Base-by-base conservation (phyloP, 192 early-diverging fungal genomes). In the Funneliformis mosseae region DNA sequence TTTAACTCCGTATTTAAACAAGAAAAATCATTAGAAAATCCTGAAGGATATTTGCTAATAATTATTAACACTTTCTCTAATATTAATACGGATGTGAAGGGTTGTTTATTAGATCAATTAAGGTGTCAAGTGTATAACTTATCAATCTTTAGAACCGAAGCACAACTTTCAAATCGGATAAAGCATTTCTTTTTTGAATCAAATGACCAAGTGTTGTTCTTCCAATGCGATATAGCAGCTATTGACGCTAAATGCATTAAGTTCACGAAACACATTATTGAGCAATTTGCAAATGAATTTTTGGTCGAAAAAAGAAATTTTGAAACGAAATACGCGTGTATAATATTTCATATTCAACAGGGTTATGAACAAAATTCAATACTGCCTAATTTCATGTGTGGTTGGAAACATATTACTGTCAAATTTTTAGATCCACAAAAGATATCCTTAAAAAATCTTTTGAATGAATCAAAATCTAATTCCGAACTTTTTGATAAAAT, bases 11-110 rank as follows among this genome's bases (percentile, higher is more conserved):
- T 23, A 18, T 64, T 28, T 43, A 23, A 21, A 27, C 48, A 55
- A 55, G 11, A 21, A 16, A 55, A 55, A 4, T 55, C 50, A 55
- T 55, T 55, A 4, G 2, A 12, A 11, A 9, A 23, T 18, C 45
- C 39, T 4, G 14, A 68, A 38, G 39, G 16, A 39, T 0, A 45
- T 2, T 23, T 69, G 25, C 18, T 71, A 23, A n/a, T n/a, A n/a
- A 79, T 79, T 8, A 23, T 79, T 16, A 79, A 21, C 27, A 79
- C 77, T 1, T 64, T 79, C 21, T 79, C 77, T 41, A 79, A 79
- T n/a, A 64, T 79, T 0, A 79, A 79, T 21, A 45, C 50, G 5
- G 67, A 79, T 45, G 4, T 71, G 12, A 79, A 64, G 25, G 9
- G 6, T 38, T 73, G 68, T 14, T 18, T 79, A 42, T 2, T 45